Evolutionary conservation across 148 eudicot species (phyloP), one percentile per base, ranked within the genome.

Genomic region (Oxyria digyna): DNA sequence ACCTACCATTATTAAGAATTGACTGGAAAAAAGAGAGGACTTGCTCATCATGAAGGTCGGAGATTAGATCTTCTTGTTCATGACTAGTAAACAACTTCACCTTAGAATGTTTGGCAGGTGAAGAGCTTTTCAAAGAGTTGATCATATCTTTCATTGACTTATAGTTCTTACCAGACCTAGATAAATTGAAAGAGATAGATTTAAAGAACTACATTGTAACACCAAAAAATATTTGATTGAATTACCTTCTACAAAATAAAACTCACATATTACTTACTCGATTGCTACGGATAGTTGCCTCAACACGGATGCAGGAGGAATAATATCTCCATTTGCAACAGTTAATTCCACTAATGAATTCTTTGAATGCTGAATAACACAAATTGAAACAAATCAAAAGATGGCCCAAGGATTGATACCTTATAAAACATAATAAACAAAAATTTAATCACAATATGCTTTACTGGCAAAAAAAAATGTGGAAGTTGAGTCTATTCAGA

Each of bases 201-300:
- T n/a, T 11, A 24, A 62, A 55, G 4, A 41, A 43, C 8, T 29
- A 29, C 32, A 12, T 1, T 18, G 1, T 8, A 18, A 32, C 10
- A 1, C 42, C 20, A 32, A 23, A 32, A 15, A 63, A 27, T 13
- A 24, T n/a, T 26, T 62, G 68, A 31, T 37, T 17, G 1, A 18
- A 35, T n/a, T 18, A 46, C 21, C 23, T n/a, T 5, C 15, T 18
- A 43, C 17, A n/a, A n/a, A n/a, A n/a, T n/a, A n/a, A n/a, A n/a
- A n/a, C n/a, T n/a, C n/a, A n/a, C n/a, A n/a, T n/a, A n/a, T n/a
- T 63, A 63, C 91, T 87, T 87, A 93, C 98, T 88, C 91, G 69
- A 86, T 65, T 75, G 89, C 96, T 77, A 87, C 42, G 24, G 84
- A 91, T 76, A 92, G 74, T 73, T 87, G 97, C 74, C 84, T 89